Percentiles rank a stretch among this genome's conserved stretches.
Evolutionary conservation across 2,329 filamentous ascomycete genomes (phyloP).

Genomic region (Calonectria multiphialidica): DNA sequence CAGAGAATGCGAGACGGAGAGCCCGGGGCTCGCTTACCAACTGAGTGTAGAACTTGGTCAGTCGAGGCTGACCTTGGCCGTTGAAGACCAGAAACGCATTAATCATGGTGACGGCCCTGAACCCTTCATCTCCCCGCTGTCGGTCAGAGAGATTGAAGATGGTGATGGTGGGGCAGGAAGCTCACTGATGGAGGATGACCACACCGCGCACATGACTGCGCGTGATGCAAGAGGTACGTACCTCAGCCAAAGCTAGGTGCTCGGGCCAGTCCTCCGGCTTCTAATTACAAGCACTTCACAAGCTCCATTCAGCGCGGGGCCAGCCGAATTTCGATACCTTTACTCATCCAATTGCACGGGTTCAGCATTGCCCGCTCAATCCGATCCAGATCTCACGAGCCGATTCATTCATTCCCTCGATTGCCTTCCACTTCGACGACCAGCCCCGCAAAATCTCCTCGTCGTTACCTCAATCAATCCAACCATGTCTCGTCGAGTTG

Average conservation of each 20-base stretch:
- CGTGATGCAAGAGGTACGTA: conserved; percentile 33
- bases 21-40: conserved; percentile 67
- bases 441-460: too few relatives aligned
- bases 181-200: conserved; percentile 16
- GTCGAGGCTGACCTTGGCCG: conserved; percentile 93
- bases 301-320: conserved; percentile 22
- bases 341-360: not conserved
- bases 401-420: too few relatives aligned
- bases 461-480: conserved; percentile 3
- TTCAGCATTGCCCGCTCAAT: not conserved
- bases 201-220: conserved; percentile 32
- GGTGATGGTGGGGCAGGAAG: conserved; percentile 37
- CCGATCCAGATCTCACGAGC: not conserved
- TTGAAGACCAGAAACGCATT: conserved; percentile 99
- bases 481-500: conserved; percentile 48
- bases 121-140: conserved; percentile 34
- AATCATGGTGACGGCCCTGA: conserved; percentile 75
- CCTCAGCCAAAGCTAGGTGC: not conserved
- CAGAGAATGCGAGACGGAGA: not conserved
- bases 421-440: not conserved
- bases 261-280: conserved; percentile 12
- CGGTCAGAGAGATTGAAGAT: conserved; percentile 11
- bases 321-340: conserved; percentile 18
- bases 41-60: conserved; percentile 99
- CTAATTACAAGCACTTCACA: conserved; percentile 5